phyloP scores from a whole-genome alignment of 345 rosid genomes.

The Pistacia vera region DNA sequence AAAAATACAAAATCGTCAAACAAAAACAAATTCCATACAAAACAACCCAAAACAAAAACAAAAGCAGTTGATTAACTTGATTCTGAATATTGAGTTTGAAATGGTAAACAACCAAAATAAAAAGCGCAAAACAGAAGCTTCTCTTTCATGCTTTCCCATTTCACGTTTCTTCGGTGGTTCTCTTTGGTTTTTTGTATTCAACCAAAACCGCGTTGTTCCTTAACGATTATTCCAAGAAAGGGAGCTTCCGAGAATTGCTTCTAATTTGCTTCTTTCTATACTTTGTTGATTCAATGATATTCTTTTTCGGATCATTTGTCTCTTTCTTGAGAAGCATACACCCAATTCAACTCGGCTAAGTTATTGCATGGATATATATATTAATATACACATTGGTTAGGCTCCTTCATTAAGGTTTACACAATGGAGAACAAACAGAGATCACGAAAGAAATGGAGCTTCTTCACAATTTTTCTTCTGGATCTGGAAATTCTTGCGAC shows the following conservation, averaged over 20 bases:
- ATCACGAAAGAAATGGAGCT: neutral
- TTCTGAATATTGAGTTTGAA: neutral
- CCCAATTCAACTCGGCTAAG: neutral
- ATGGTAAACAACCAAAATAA: neutral
- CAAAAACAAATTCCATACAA: neutral
- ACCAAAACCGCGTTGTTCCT: conserved; percentile 1
- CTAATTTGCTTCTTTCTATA: neutral
- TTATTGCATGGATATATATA: neutral
- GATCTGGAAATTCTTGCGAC: neutral
- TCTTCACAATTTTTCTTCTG: neutral
- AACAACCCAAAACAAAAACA: neutral
- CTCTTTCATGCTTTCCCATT: neutral
- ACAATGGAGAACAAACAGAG: neutral
- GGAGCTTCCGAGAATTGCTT: neutral
- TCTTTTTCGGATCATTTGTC: neutral
- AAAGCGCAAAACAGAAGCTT: neutral
- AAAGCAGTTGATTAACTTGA: neutral
- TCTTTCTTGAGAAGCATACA: neutral
- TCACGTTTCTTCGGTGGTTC: no score
- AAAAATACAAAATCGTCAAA: no score
- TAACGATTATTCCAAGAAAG: neutral
- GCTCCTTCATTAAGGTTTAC: neutral
- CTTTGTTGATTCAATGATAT: neutral
- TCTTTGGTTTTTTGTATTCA: neutral
- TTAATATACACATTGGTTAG: no score